Evolutionary conservation across 1,284 basidiomycete species (phyloP).

Genomic region (Trichosporon inkin): DNA sequence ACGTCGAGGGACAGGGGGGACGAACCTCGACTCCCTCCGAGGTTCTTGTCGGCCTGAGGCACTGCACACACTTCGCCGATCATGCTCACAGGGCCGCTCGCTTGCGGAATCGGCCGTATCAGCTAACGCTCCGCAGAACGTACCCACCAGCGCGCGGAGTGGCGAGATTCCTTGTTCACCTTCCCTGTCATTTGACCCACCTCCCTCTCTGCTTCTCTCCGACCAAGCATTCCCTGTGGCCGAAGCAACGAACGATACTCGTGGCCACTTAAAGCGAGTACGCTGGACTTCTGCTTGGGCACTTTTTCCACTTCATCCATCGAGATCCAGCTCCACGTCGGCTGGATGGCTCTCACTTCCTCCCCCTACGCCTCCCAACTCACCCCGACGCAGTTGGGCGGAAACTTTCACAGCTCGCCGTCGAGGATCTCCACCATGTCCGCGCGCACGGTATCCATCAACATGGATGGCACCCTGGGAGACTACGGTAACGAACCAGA

Average conservation of each 20-base stretch:
- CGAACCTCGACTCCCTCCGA: not conserved
- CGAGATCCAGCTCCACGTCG: not conserved
- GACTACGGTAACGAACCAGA: slow-evolving; percentile 15
- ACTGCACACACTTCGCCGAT: not conserved
- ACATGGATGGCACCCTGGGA: slow-evolving; percentile 22
- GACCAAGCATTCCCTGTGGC: not conserved
- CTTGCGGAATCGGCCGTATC: not conserved
- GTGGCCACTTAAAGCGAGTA: not conserved
- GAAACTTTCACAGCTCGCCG: slow-evolving; percentile 15
- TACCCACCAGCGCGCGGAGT: not conserved
- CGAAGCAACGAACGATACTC: slow-evolving; percentile 3
- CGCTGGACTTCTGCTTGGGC: not conserved
- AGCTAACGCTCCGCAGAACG: not conserved
- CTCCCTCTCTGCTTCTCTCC: not conserved
- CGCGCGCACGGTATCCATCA: slow-evolving; percentile 20
- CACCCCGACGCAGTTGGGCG: slow-evolving; percentile 20
- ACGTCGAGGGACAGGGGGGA: not conserved
- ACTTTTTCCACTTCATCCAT: not conserved
- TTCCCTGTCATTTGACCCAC: not conserved
- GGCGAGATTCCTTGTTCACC: not conserved
- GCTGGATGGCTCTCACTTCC: slow-evolving; percentile 24
- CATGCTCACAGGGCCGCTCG: not conserved
- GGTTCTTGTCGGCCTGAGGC: not conserved
- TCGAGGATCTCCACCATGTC: slow-evolving; percentile 18
- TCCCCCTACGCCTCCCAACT: slow-evolving; percentile 23